Evolutionary conservation across 2,329 filamentous ascomycete genomes (phyloP).

Genomic region (Chrysoporthe puriensis): DNA sequence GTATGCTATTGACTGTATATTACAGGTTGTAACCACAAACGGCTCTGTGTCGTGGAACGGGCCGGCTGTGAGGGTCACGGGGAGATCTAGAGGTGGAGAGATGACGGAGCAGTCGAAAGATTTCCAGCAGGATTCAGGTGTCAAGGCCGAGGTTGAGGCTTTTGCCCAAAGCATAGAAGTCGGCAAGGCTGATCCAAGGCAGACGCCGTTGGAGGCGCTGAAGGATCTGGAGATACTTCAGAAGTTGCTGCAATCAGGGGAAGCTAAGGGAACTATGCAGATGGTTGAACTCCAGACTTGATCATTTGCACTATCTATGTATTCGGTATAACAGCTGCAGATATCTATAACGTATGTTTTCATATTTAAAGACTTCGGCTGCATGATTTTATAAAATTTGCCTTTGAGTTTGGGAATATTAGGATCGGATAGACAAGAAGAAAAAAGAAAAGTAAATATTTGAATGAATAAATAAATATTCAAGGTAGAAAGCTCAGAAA

Average conservation of each 20-base stretch:
- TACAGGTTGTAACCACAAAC: neutral
- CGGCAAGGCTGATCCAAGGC: conserved; percentile 29
- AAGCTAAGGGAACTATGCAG: neutral
- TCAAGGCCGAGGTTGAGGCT: conserved; percentile 37
- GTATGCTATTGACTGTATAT: neutral
- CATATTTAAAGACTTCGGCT: no score
- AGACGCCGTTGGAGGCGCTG: conserved; percentile 38
- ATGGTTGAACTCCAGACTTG: neutral
- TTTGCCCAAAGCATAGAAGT: conserved; percentile 35
- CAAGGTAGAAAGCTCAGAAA: no score
- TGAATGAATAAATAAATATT: no score
- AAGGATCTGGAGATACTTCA: conserved; percentile 38
- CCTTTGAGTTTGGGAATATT: no score
- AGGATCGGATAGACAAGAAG: no score
- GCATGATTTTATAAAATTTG: no score
- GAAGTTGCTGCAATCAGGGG: conserved; percentile 34
- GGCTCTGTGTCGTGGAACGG: neutral
- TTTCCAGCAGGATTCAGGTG: conserved; percentile 33
- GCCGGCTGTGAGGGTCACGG: conserved; percentile 36
- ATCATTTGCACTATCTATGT: neutral
- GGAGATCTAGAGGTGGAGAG: conserved; percentile 31
- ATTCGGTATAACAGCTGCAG: no score
- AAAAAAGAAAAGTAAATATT: no score
- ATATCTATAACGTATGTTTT: no score
- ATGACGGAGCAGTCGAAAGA: conserved; percentile 32